Evolutionary conservation across 495 filamentous ascomycete species (phyloP).

Genomic region (Penicillium odoratum): DNA sequence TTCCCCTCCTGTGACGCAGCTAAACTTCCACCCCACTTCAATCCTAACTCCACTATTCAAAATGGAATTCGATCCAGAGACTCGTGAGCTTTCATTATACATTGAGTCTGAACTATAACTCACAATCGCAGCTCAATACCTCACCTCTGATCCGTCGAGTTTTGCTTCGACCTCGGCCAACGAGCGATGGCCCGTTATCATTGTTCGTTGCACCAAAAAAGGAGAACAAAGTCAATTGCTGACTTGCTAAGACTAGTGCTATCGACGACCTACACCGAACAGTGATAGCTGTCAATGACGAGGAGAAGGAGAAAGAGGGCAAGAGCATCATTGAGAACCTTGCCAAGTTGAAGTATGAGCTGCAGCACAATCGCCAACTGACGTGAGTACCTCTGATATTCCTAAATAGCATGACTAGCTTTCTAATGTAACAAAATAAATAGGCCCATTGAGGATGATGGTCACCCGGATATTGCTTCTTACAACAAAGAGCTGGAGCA

Average conservation of each 20-base stretch:
- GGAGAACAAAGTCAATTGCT: constrained; percentile 10
- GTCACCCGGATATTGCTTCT: constrained; percentile 67
- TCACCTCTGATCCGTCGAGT: constrained; percentile 77
- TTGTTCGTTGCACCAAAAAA: constrained; percentile 53
- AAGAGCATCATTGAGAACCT: constrained; percentile 81
- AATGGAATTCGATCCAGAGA: constrained; percentile 57
- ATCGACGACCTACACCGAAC: constrained; percentile 91
- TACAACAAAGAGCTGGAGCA: constrained; percentile 86
- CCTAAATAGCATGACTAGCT: background rate
- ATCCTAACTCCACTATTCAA: constrained; percentile 4
- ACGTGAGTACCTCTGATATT: constrained; percentile 56
- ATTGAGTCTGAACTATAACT: constrained; percentile 7
- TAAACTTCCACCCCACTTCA: constrained; percentile 7
- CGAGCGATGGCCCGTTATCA: constrained; percentile 89
- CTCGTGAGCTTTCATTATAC: constrained; percentile 43
- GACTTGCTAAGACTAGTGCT: constrained; percentile 69
- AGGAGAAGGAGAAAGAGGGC: constrained; percentile 71
- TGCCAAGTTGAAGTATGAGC: constrained; percentile 86
- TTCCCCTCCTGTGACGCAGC: constrained; percentile 1
- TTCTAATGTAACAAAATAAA: background rate
- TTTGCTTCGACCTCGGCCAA: constrained; percentile 82
- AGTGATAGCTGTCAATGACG: constrained; percentile 51
- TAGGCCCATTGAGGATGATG: constrained; percentile 83
- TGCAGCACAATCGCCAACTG: constrained; percentile 84
- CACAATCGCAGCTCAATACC: constrained; percentile 64